Percentiles rank a stretch among this genome's conserved stretches.
Evolutionary conservation across 208 protist genomes (phyloP).

Genomic region (Crithidia acanthocephali): DNA sequence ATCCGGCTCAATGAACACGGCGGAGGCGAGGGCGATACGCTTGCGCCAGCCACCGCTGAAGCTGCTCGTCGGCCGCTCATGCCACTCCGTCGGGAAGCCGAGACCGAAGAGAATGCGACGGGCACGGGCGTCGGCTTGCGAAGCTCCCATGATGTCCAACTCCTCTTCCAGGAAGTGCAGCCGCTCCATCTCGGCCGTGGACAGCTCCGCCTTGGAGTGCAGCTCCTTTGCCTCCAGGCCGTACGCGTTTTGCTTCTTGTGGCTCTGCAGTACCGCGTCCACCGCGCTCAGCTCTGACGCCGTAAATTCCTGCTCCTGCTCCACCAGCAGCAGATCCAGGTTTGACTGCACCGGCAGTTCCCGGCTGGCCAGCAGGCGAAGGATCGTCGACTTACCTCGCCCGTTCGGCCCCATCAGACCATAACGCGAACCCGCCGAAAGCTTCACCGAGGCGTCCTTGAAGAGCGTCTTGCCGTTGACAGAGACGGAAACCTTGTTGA

Average conservation of each 20-base stretch:
- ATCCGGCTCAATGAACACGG: conserved; percentile 95
- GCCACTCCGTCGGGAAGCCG: conserved; percentile 93
- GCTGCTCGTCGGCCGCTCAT: conserved; percentile 87
- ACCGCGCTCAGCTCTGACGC: conserved; percentile 81
- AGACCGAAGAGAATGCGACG: conserved; percentile 93
- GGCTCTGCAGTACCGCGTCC: conserved; percentile 88
- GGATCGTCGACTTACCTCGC: conserved; percentile 95
- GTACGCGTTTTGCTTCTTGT: conserved; percentile 91
- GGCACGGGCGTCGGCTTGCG: conserved; percentile 85
- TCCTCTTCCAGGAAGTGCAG: conserved; percentile 92
- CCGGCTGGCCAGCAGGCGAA: conserved; percentile 84
- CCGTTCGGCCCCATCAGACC: conserved; percentile 97
- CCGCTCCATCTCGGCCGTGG: conserved; percentile 69
- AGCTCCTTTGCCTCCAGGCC: conserved; percentile 79
- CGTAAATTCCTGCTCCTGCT: conserved; percentile 96
- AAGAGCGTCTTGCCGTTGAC: conserved; percentile 89
- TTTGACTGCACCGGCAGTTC: conserved; percentile 92
- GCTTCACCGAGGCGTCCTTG: conserved; percentile 74
- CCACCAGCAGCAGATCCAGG: conserved; percentile 95
- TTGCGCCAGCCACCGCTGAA: conserved; percentile 93
- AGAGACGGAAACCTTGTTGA: conserved; percentile 87
- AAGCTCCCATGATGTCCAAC: conserved; percentile 93
- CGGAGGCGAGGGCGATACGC: conserved; percentile 94
- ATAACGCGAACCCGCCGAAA: conserved; percentile 92
- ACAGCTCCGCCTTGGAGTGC: conserved; percentile 63